A percentile compares a stretch with the other conserved stretches of the same genome.
phyloP scores from a whole-genome alignment of 2,329 filamentous ascomycete species.

The Talaromyces sp. region DNA sequence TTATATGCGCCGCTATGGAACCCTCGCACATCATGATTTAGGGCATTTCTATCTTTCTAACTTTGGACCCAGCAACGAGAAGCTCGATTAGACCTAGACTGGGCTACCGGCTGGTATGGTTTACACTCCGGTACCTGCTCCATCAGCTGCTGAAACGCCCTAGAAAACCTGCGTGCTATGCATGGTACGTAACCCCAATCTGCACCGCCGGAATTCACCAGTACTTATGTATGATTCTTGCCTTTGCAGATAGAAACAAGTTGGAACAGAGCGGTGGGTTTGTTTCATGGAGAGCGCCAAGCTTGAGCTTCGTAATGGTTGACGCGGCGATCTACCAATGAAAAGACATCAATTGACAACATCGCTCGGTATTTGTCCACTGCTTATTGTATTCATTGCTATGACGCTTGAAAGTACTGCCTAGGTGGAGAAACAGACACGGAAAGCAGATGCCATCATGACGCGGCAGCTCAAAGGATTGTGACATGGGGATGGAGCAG shows the following conservation, averaged over 20 bases:
- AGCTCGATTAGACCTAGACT: not conserved
- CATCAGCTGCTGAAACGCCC: not conserved
- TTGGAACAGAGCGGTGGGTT: not conserved
- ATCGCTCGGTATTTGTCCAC: not conserved
- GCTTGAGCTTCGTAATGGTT: not conserved
- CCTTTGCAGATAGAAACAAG: not conserved
- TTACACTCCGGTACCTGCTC: not conserved
- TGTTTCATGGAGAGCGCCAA: not conserved
- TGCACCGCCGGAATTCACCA: not conserved
- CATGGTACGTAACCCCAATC: not conserved
- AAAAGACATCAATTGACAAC: not conserved
- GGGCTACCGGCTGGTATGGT: not conserved
- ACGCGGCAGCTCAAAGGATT: not conserved
- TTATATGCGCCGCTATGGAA: not conserved
- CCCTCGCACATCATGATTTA: not conserved
- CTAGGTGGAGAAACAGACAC: not conserved
- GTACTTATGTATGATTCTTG: not conserved
- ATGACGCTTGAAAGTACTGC: not conserved
- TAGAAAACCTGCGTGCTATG: not conserved
- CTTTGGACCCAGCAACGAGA: not conserved
- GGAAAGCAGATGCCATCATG: not conserved
- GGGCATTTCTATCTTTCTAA: not conserved
- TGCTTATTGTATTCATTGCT: not conserved
- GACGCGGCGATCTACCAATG: not conserved
- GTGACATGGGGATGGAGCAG: not conserved